Evolutionary conservation across 345 rosid genomes (phyloP).

Genomic region (Dimocarpus longan): DNA sequence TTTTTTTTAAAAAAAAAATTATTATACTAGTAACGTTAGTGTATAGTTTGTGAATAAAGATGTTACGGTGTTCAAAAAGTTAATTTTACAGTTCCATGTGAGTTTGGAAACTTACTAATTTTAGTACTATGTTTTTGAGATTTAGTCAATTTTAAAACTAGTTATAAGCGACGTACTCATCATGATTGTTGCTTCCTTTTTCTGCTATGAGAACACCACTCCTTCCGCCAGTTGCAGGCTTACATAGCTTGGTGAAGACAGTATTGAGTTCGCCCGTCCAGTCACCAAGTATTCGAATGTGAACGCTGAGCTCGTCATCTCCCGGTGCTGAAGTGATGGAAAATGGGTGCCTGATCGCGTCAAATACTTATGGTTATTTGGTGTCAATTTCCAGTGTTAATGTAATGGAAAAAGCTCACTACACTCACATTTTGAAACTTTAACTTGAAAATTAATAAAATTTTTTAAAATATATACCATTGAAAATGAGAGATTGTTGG

Average conservation of each 20-base stretch:
- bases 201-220: slow-evolving; percentile 70
- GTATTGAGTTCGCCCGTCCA: slow-evolving; percentile 80
- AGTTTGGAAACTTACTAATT: no score
- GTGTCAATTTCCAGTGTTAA: no score
- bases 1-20: no score
- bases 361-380: background rate
- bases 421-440: no score
- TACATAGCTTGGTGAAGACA: slow-evolving; percentile 77
- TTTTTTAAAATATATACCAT: slow-evolving; percentile 38
- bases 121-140: no score
- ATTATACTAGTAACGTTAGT: no score
- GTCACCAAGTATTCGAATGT: slow-evolving; percentile 82
- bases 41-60: no score
- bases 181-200: slow-evolving; percentile 37
- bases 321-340: slow-evolving; percentile 92
- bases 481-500: slow-evolving; percentile 79
- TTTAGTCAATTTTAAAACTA: background rate
- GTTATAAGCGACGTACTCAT: slow-evolving; percentile 24
- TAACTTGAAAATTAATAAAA: no score
- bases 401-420: no score
- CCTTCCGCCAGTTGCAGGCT: slow-evolving; percentile 60
- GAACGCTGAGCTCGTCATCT: slow-evolving; percentile 82
- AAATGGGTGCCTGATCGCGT: slow-evolving; percentile 74
- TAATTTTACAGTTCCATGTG: no score
- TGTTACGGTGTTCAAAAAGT: no score